Evolutionary conservation across 768 basidiomycete species (phyloP).

Genomic region (Amanita jacksonii): DNA sequence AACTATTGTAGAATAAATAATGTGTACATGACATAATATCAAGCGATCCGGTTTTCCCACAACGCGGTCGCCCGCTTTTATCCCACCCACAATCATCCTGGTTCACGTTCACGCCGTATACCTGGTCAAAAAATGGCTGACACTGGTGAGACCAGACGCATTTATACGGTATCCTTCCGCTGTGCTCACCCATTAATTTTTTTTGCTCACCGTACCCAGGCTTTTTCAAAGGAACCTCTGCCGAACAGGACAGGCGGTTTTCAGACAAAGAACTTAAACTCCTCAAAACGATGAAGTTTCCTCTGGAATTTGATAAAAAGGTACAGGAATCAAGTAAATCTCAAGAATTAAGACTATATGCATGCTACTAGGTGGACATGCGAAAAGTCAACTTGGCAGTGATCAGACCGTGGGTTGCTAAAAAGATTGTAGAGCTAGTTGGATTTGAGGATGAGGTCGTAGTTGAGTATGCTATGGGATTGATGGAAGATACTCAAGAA

Average conservation of each 20-base stretch:
- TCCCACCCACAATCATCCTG: constrained; percentile 4
- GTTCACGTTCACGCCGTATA: not conserved
- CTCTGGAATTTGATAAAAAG: constrained; percentile 83
- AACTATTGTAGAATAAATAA: no score
- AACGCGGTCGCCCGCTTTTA: not conserved
- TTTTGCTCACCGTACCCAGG: constrained; percentile 32
- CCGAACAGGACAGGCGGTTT: constrained; percentile 88
- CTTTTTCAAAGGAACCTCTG: constrained; percentile 86
- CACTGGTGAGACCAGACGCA: constrained; percentile 33
- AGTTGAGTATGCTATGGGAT: constrained; percentile 91
- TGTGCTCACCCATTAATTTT: constrained; percentile 12
- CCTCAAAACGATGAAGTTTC: constrained; percentile 86
- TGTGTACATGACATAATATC: no score
- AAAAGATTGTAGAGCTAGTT: constrained; percentile 82
- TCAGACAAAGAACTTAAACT: constrained; percentile 91
- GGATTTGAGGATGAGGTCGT: constrained; percentile 97
- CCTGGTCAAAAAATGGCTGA: constrained; percentile 40
- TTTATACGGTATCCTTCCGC: constrained; percentile 17
- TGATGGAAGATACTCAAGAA: constrained; percentile 78
- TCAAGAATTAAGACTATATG: no score
- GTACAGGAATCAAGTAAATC: no score
- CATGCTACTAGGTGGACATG: constrained; percentile 70
- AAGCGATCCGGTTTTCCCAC: constrained; percentile 4
- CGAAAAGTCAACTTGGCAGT: constrained; percentile 90
- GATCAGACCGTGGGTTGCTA: constrained; percentile 92